A percentile compares a stretch with the other conserved stretches of the same genome.
These are phyloP conservation scores for Nitzschia palea DNA, from an alignment of 108 stramenopile genomes.

Conservation along the genomic window DNA sequence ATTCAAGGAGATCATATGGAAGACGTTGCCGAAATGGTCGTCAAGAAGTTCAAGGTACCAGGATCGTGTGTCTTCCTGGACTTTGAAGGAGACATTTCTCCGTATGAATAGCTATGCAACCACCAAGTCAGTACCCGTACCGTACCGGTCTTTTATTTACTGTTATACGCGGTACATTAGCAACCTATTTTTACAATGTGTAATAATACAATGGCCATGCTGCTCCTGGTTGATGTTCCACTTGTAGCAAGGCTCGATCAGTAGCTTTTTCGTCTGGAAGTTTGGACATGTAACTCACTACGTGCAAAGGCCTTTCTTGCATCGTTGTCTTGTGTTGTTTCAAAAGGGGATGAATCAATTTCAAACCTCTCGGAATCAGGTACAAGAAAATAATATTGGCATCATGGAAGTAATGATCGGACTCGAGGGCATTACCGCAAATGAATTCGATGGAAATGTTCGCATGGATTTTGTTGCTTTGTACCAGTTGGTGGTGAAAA, in stretches of 20 bases:
- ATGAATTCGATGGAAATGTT: constrained; percentile 45
- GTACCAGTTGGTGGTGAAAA: neutral
- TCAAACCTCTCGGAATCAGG: constrained; percentile 81
- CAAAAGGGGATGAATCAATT: constrained; percentile 52
- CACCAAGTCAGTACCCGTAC: neutral
- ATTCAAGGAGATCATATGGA: constrained; percentile 97
- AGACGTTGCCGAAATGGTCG: constrained; percentile 91
- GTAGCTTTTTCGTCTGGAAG: constrained; percentile 44
- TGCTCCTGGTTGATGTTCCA: constrained; percentile 70
- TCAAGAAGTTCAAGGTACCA: constrained; percentile 77
- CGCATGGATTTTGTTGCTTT: constrained; percentile 23
- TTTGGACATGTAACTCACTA: constrained; percentile 81
- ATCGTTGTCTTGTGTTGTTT: neutral
- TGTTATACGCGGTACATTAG: neutral
- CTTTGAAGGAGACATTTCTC: constrained; percentile 78
- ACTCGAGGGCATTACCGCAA: constrained; percentile 73
- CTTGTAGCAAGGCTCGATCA: constrained; percentile 42
- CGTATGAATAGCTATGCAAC: constrained; percentile 30
- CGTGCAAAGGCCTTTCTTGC: neutral
- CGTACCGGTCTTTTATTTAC: too few relatives aligned
- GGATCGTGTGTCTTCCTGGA: constrained; percentile 73
- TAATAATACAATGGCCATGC: constrained; percentile 79
- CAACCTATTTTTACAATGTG: constrained; percentile 21
- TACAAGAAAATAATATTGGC: constrained; percentile 82
- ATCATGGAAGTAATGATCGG: constrained; percentile 28